Base-by-base conservation (phyloP, 208 protist species). In the Phytomonas sp. region DNA sequence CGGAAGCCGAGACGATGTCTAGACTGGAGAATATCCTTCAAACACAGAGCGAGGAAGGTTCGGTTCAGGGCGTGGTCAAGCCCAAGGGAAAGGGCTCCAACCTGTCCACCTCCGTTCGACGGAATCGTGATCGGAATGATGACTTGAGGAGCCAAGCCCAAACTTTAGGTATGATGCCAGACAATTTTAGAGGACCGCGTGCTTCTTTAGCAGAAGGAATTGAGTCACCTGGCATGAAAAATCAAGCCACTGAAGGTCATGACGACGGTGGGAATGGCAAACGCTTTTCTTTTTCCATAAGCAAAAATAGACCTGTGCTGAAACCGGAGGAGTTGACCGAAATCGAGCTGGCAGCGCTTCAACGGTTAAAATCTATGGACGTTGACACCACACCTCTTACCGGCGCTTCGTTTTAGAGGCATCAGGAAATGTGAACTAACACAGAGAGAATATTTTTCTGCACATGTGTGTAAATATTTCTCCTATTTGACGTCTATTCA, bases 271-370 rank as follows among this genome's bases (percentile, higher is more conserved):
- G 23, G 23, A 6, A 26, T 26, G 6, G 46, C 20, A 56, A 20
- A 23, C 46, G 23, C 20, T 56, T 26, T 56, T 26, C 20, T 56
- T 56, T 23, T 17, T 26, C 23, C 0, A 56, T 5, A 23, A 26
- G 46, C 11, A 56, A 56, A 26, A 56, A 36, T 31, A 60, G 40
- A 13, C 71, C 78, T 30, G 73, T 85, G 31, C 76, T 95, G 62
- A 88, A 83, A 60, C 68, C 79, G 4, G 87, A 95, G 43, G 76
- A 95, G 67, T 75, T 95, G 51, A 79, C 88, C 9, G 59, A 86
- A 67, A 78, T 93, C n/a, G 87, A 95, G 68, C 80, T 78, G 15
- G 72, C 78, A 30, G 78, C 86, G 51, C 79, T 91, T 46, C 72
- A 76, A 65, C 74, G 85, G 29, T 68, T 95, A 65, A 77, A 80